Evolutionary conservation across 352 stramenopile genomes (phyloP), one percentile per base, ranked within the genome.

Genomic region (Globisporangium spiculum): DNA sequence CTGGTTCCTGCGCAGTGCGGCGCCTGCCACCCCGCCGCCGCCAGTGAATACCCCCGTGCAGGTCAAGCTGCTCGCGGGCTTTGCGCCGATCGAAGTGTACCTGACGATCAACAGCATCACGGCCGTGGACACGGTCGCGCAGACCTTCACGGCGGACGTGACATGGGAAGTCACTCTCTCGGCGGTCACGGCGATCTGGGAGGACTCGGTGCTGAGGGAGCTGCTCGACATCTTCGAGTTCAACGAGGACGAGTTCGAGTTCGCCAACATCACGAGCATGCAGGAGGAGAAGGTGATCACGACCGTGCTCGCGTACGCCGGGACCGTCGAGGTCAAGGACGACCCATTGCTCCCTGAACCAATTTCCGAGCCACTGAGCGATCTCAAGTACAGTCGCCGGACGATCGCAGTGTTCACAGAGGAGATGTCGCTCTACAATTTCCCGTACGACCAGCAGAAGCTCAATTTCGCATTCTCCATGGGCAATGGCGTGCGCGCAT

Each of bases 401-500:
- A 62, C 85, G 1, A 68, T 75, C 60, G 81, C 77, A 2, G 67
- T 74, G 6, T 90, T 90, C 62, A 85, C 59, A 2, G 81, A 87
- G 53, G 77, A 90, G 52, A 88, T 90, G 80, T 72, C 75, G 2
- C 63, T 88, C 16, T 77, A 81, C 44, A 79, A 69, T 58, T 90
- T 90, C 57, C 81, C 81, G 10, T 84, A 87, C 32, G 81, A 90
- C 56, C 77, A 85, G 41, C 81, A 90, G 63, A 86, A 86, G 56
- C 59, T 90, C 32, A 81, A 71, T 14, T 85, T 88, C 52, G 66
- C 73, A 4, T 85, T 88, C 41, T 77, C 79, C 0, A 78, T 80
- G 34, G 61, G 67, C 2, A 52, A 58, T 8, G 79, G 77, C 5
- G 71, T 86, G 36, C 68, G 72, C 9, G 71, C 79, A 1, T 73